Conservation (phyloP, 73 alveolate species). For the Tetrahymena elliotti region DNA sequence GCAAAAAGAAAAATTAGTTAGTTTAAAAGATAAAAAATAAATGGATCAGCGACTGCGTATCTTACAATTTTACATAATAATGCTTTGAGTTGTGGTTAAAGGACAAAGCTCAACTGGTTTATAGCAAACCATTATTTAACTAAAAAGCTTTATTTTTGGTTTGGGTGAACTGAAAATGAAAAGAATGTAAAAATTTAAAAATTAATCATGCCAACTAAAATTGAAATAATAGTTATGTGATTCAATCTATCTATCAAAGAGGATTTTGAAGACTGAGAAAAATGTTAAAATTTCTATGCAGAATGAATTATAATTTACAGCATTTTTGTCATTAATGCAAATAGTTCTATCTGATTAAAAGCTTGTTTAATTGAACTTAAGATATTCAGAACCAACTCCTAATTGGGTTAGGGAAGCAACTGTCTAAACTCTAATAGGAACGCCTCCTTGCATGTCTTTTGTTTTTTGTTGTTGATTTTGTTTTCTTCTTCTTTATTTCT, state of each 20-base stretch:
- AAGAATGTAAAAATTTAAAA: neutral
- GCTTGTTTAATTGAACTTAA: neutral
- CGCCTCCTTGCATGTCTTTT: constrained; percentile 3
- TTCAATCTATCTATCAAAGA: neutral
- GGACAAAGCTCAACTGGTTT: neutral
- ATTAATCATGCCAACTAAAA: neutral
- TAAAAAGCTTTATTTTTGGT: neutral
- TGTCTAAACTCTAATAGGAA: neutral
- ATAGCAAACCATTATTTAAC: neutral
- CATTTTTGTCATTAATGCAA: neutral
- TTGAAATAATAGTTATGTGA: neutral
- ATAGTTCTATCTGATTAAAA: neutral
- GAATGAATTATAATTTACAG: neutral
- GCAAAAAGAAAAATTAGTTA: constrained; percentile 38
- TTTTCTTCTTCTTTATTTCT: neutral
- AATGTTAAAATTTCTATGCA: neutral
- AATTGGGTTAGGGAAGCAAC: neutral
- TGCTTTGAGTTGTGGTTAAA: neutral
- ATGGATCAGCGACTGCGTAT: constrained; percentile 3
- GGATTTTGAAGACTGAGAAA: neutral
- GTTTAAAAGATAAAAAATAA: constrained; percentile 5
- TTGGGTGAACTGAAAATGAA: neutral
- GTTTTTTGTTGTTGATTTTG: neutral
- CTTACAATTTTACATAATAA: neutral
- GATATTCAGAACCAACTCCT: neutral